Base-by-base conservation (phyloP, 352 stramenopile genomes). In the Phytopythium aichiense region DNA sequence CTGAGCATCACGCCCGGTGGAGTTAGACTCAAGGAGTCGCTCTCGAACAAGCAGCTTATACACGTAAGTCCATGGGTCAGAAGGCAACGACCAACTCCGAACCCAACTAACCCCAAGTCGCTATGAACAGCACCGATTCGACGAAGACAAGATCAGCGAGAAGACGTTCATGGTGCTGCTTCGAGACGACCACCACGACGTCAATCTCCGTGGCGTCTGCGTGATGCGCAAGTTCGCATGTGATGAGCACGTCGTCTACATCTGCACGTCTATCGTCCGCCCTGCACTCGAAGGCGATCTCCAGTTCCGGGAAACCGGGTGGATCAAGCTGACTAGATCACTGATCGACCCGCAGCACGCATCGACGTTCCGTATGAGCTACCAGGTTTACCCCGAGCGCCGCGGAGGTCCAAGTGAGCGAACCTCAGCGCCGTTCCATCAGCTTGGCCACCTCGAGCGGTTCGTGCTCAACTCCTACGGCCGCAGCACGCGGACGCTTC, bases 161-260 rank as follows among this genome's bases (percentile, higher is more conserved):
- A 58, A 58, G 23, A 49, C 37, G n/a, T 58, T 22, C 53, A 58
- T 58, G 53, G 53, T 58, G 22, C 7, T 58, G 35, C 33, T 58
- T 2, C 53, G 30, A 22, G 53, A 58, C 53, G 3, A 58, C 8
- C 33, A 49, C 23, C n/a, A 48, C 4, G 23, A 46, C n/a, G 53
- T 46, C 22, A 58, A 22, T 23, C 53, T 58, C 23, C 53, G 38
- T 8, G 53, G 53, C 22, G 53, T 49, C n/a, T 58, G 49, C 38
- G 2, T 50, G 37, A 58, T 58, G 53, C 53, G 37, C 18, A 58
- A 58, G 38, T 58, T 58, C 37, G 20, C 37, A 6, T 7, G 23
- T 25, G 18, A 30, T 0, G 33, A 49, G 1, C 53, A 58, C 37
- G 38, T 40, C 18, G 53, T 37, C 4, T 58, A 58, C 22, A 25